A percentile compares a stretch with the other conserved stretches of the same genome.
Evolutionary conservation across 2,329 filamentous ascomycete species (phyloP).

Genomic region (Berkeleyomyces rouxiae): DNA sequence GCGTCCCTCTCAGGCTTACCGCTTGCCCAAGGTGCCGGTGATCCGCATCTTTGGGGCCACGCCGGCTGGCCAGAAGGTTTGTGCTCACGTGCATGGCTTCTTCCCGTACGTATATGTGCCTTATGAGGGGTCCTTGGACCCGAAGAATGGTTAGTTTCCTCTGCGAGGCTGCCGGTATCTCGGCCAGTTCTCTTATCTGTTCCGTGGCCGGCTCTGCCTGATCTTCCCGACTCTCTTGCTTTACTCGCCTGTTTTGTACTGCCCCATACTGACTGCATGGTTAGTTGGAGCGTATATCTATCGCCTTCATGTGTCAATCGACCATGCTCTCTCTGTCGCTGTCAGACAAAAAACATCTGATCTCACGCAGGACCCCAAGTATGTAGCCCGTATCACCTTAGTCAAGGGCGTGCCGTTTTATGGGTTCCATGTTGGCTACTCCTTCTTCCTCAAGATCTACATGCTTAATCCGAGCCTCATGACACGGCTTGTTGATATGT

Average conservation of each 20-base stretch:
- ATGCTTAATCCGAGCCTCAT: constrained; percentile 76
- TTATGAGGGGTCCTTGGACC: constrained; percentile 53
- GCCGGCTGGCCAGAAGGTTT: constrained; percentile 88
- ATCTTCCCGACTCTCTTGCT: neutral
- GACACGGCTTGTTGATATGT: constrained; percentile 70
- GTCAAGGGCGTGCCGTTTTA: constrained; percentile 94
- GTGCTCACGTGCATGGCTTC: constrained; percentile 86
- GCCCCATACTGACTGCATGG: neutral
- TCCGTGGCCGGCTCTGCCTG: neutral
- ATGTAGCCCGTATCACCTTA: constrained; percentile 77
- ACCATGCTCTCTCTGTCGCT: constrained; percentile 73
- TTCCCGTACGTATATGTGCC: constrained; percentile 93
- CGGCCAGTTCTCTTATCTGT: neutral
- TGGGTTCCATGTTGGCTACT: constrained; percentile 85
- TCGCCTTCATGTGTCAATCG: constrained; percentile 69
- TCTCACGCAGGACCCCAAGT: constrained; percentile 46
- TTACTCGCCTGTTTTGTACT: neutral
- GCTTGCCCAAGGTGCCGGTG: constrained; percentile 62
- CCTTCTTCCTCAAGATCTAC: constrained; percentile 86
- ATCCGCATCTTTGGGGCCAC: constrained; percentile 85
- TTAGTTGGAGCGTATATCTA: constrained; percentile 60
- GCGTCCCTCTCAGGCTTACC: constrained; percentile 39
- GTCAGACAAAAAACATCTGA: constrained; percentile 22
- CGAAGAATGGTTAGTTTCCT: constrained; percentile 44
- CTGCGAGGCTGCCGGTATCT: neutral